phyloP scores from a whole-genome alignment of 345 rosid genomes.

The Ceriops decandra region DNA sequence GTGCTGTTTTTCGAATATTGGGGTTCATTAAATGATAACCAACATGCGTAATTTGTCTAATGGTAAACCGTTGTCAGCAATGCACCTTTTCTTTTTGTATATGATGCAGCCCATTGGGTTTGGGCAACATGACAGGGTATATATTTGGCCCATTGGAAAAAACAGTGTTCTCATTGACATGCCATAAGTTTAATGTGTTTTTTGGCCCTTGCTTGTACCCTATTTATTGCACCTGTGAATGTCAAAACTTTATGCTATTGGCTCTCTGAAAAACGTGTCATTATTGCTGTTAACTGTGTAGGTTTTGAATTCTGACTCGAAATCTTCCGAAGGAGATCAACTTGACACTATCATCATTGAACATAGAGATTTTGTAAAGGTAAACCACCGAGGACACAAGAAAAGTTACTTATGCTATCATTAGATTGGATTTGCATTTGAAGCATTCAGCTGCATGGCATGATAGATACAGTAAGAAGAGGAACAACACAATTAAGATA shows the following conservation, averaged over 20 bases:
- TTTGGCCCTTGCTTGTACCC: neutral
- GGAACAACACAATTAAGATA: neutral
- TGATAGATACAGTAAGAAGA: neutral
- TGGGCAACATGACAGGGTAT: too few species aligned
- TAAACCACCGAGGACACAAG: conserved; percentile 17
- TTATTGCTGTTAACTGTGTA: conserved; percentile 24
- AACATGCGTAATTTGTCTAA: too few species aligned
- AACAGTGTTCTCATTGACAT: too few species aligned
- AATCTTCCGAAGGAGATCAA: conserved; percentile 37
- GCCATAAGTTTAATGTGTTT: too few species aligned
- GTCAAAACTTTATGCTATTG: neutral
- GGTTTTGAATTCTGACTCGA: conserved; percentile 50
- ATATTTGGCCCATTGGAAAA: too few species aligned
- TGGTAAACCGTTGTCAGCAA: too few species aligned
- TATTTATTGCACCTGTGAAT: neutral
- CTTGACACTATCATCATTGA: conserved; percentile 64
- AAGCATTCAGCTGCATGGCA: neutral
- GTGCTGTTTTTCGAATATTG: neutral
- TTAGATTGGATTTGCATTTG: neutral
- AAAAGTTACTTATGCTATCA: neutral
- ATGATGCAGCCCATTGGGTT: too few species aligned
- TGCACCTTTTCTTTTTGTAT: too few species aligned
- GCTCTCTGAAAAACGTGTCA: conserved; percentile 6
- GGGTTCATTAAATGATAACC: neutral
- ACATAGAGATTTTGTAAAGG: conserved; percentile 74